Conservation (phyloP, 257 asterid genomes). For the Capsicum rhomboideum region DNA sequence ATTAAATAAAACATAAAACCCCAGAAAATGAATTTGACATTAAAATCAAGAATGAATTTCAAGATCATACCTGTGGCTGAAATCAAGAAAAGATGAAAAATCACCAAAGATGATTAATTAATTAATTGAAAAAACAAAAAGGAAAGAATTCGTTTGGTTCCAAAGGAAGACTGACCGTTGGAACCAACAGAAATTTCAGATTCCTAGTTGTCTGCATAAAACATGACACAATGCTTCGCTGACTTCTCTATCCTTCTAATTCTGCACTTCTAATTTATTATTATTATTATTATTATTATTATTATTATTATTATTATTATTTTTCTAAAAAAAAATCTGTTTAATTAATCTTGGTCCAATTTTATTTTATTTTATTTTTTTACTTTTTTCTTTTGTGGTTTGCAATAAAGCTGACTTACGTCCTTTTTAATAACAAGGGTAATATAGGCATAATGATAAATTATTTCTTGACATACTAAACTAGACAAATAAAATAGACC, state of each 20-base stretch:
- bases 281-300: no score
- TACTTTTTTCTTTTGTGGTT: not conserved
- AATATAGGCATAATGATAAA: no score
- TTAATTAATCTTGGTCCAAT: not conserved
- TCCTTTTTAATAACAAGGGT: not conserved
- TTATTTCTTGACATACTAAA: no score
- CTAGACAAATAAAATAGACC: no score
- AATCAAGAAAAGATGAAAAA: not conserved
- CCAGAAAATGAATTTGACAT: not conserved
- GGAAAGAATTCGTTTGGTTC: conserved; percentile 11
- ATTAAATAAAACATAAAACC: not conserved
- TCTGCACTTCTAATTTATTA: not conserved
- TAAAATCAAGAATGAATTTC: not conserved
- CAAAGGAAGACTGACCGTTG: conserved; percentile 17
- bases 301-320: not conserved
- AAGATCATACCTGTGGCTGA: not conserved
- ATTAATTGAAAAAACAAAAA: not conserved
- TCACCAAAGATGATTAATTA: no score
- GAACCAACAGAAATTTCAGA: conserved; percentile 21
- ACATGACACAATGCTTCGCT: not conserved
- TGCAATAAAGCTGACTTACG: not conserved
- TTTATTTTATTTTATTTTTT: not conserved
- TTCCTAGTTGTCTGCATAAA: conserved; percentile 4
- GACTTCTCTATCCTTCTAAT: not conserved
- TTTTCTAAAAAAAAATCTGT: not conserved